Percentiles rank a stretch among this genome's conserved stretches.
Evolutionary conservation across 2,329 filamentous ascomycete species (phyloP).

Genomic region (Xylariaceae sp.): DNA sequence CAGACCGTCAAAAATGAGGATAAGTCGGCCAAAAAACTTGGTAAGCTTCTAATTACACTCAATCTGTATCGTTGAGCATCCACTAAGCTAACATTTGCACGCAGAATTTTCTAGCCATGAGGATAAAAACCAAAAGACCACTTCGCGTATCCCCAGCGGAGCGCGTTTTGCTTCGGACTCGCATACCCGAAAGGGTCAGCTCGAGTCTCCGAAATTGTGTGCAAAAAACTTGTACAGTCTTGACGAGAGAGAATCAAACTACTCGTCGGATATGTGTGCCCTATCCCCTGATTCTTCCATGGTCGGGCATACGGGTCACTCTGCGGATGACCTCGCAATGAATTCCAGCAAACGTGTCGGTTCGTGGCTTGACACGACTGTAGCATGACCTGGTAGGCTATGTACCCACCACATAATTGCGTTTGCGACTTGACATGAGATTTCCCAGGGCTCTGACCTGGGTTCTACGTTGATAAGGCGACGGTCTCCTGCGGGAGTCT

Average conservation of each 20-base stretch:
- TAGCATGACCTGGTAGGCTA: background rate
- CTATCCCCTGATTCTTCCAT: slow-evolving; percentile 28
- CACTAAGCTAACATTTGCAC: slow-evolving; percentile 2
- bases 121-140: slow-evolving; percentile 12
- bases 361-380: slow-evolving; percentile 14
- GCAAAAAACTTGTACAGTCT: slow-evolving; percentile 1
- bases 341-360: background rate
- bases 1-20: slow-evolving; percentile 4
- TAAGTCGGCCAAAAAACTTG: slow-evolving; percentile 19
- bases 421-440: background rate
- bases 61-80: background rate
- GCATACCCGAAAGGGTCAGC: background rate
- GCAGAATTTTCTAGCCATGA: slow-evolving; percentile 29
- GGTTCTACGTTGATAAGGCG: no score
- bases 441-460: background rate
- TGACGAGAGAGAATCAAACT: slow-evolving; percentile 3
- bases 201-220: slow-evolving; percentile 4
- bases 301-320: slow-evolving; percentile 37
- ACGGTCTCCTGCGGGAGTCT: background rate
- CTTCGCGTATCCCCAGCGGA: background rate
- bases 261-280: slow-evolving; percentile 11
- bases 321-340: slow-evolving; percentile 23
- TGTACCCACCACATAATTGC: background rate
- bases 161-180: background rate
- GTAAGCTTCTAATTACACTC: slow-evolving; percentile 17